A percentile compares a stretch with the other conserved stretches of the same genome.
These are phyloP conservation scores for Acanthamoeba polyphaga DNA, from an alignment of 208 protist genomes.

Conservation along the genomic window DNA sequence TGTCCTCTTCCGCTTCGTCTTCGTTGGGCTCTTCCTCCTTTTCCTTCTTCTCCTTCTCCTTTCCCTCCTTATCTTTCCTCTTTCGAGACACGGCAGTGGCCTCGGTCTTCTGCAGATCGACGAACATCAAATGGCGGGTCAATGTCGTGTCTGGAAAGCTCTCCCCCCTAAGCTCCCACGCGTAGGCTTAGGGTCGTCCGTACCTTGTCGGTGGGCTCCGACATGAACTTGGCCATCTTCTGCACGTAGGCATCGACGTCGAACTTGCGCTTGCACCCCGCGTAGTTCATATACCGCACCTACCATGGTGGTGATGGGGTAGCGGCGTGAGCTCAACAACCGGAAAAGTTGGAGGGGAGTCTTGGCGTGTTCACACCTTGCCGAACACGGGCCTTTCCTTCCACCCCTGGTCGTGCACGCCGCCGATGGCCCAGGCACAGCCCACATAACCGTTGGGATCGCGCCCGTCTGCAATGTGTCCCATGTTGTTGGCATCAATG, in stretches of 20 bases:
- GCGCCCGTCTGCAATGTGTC: constrained; percentile 70
- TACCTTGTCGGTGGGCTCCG: background rate
- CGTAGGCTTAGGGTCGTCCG: no score
- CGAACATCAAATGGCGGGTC: background rate
- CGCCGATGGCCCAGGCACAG: constrained; percentile 80
- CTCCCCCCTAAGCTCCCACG: no score
- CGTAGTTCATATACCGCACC: constrained; percentile 87
- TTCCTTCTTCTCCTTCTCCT: background rate
- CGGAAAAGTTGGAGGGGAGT: background rate
- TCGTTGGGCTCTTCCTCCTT: background rate
- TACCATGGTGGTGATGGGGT: background rate
- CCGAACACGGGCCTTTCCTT: constrained; percentile 83
- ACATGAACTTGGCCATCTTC: background rate
- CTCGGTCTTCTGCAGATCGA: background rate
- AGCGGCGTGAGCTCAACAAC: background rate
- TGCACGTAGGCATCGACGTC: constrained; percentile 76
- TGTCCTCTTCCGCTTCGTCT: background rate
- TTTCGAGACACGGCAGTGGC: background rate
- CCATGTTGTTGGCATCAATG: background rate
- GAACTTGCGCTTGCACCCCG: constrained; percentile 87
- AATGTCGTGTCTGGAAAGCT: background rate
- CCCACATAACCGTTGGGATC: constrained; percentile 86
- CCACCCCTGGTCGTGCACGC: constrained; percentile 86
- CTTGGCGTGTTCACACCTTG: constrained; percentile 59
- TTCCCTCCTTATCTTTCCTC: background rate